phyloP scores from a whole-genome alignment of 2,329 filamentous ascomycete genomes.

The Pseudogymnoascus sp. region DNA sequence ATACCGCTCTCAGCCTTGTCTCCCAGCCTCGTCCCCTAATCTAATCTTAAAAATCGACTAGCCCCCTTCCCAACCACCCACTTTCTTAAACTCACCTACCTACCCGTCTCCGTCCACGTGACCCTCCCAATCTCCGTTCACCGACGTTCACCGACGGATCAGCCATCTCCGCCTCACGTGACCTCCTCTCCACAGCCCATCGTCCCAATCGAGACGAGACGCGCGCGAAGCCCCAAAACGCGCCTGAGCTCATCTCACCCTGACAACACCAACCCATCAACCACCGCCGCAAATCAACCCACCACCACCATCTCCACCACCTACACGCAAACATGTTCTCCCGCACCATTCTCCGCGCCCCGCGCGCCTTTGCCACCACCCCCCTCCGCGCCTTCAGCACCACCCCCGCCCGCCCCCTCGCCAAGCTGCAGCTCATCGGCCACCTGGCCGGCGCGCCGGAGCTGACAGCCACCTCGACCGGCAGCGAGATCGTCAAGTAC shows the following conservation, averaged over 20 bases:
- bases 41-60: not conserved
- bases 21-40: not conserved
- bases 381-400: slow-evolving; percentile 70
- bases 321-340: slow-evolving; percentile 7
- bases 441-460: slow-evolving; percentile 78
- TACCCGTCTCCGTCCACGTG: not conserved
- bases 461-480: slow-evolving; percentile 60
- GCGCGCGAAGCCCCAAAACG: slow-evolving; percentile 4
- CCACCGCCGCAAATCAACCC: not conserved
- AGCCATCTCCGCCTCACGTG: not conserved
- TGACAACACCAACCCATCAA: slow-evolving; percentile 1
- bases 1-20: not conserved
- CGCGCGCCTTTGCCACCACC: slow-evolving; percentile 37
- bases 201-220: slow-evolving; percentile 6
- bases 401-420: slow-evolving; percentile 53
- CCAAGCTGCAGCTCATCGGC: slow-evolving; percentile 81
- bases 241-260: slow-evolving; percentile 1
- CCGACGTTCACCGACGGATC: not conserved
- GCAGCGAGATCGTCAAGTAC: slow-evolving; percentile 71
- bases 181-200: not conserved
- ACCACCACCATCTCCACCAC: slow-evolving; percentile 8
- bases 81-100: not conserved
- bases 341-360: slow-evolving; percentile 21
- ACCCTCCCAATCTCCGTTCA: not conserved
- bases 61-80: not conserved